phyloP scores from a whole-genome alignment of 2,329 filamentous ascomycete species.

The Colletotrichum australisinense region DNA sequence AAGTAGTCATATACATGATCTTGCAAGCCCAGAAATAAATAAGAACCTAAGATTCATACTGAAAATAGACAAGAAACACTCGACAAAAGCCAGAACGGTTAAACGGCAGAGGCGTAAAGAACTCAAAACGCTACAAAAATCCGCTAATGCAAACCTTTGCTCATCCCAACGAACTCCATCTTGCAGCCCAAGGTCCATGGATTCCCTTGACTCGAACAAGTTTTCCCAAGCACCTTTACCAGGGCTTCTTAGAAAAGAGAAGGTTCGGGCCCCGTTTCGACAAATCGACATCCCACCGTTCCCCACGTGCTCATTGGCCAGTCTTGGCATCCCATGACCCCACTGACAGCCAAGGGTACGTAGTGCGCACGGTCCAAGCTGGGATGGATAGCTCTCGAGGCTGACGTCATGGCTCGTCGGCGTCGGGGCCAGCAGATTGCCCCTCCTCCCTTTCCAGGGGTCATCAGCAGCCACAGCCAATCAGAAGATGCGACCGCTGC shows the following conservation, averaged over 20 bases:
- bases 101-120: neutral
- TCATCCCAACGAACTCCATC: neutral
- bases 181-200: neutral
- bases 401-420: slow-evolving; percentile 19
- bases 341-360: neutral
- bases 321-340: slow-evolving; percentile 16
- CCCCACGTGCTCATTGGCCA: slow-evolving; percentile 30
- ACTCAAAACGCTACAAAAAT: neutral
- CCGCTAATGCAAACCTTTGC: neutral
- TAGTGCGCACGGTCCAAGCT: neutral
- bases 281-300: slow-evolving; percentile 19
- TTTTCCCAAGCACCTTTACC: neutral
- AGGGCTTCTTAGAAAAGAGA: neutral
- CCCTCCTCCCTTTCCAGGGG: slow-evolving; percentile 3
- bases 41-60: neutral
- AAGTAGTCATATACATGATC: neutral
- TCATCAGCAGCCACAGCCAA: neutral
- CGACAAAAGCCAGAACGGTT: neutral
- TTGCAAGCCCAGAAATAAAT: neutral
- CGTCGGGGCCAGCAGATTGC: neutral
- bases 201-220: neutral
- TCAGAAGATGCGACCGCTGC: neutral
- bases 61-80: neutral
- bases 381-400: neutral
- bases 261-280: neutral